phyloP scores from a whole-genome alignment of 495 filamentous ascomycete genomes.

The Chaetomium tenue region DNA sequence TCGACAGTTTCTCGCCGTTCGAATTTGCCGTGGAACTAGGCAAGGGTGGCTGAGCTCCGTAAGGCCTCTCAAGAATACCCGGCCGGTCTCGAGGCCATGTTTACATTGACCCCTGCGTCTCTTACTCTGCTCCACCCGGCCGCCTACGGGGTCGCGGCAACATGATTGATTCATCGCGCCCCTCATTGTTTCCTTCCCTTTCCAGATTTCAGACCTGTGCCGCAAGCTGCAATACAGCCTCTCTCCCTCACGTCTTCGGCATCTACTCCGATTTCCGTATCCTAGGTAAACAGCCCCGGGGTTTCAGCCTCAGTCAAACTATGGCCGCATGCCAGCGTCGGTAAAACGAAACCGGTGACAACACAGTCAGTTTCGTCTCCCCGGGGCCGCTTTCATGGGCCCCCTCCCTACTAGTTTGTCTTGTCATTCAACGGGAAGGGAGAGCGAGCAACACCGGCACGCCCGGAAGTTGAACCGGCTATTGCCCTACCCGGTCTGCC shows the following conservation, averaged over 20 bases:
- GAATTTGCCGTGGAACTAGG: background rate
- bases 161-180: conserved; percentile 28
- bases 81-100: conserved; percentile 16
- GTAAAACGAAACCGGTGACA: background rate
- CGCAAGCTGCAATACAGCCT: background rate
- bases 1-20: background rate
- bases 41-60: conserved; percentile 21
- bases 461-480: conserved; percentile 28
- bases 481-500: conserved; percentile 18
- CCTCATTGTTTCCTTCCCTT: conserved; percentile 15
- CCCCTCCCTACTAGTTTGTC: conserved; percentile 10
- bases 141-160: conserved; percentile 18
- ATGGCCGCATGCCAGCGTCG: conserved; percentile 3
- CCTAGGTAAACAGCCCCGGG: background rate
- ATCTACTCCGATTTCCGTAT: background rate
- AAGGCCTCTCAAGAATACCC: conserved; percentile 19
- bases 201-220: conserved; percentile 30
- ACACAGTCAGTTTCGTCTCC: background rate
- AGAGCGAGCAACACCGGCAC: conserved; percentile 16
- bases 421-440: background rate
- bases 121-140: conserved; percentile 14
- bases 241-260: background rate
- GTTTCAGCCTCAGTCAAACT: conserved; percentile 8
- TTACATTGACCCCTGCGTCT: conserved; percentile 19
- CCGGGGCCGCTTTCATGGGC: conserved; percentile 16